Base-by-base conservation (phyloP, 2,329 filamentous ascomycete genomes). In the Simplicillium sp. region DNA sequence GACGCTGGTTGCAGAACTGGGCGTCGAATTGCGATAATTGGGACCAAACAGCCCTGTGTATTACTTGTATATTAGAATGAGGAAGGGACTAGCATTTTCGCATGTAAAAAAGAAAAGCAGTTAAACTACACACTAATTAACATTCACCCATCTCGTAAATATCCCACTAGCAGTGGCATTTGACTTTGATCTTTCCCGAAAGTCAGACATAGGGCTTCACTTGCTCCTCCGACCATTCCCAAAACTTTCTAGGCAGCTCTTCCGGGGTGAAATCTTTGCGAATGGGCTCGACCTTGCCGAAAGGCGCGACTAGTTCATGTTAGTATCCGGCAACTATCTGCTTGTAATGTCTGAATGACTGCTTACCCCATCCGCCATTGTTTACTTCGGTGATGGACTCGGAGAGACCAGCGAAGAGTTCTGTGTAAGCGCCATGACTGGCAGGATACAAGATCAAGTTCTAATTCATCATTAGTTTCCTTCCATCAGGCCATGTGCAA, bases 1-100 rank as follows among this genome's bases (percentile, higher is more conserved):
- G 46, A 72, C 75, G 48, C 64, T 97, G 47, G 80, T 85, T 3
- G 65, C 74, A 45, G 77, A 77, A 50, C 67, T 94, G 44, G 84
- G 84, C 1, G 87, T 97, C 15, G 84, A 94, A 62, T 49, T 63
- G 28, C 57, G 61, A 36, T 63, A 48, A 52, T 17, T 18, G 31
- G 34, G 34, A 33, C 5, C 20, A 15, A 31, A 32, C 11, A 20
- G 29, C 16, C 13, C 36, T 28, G 37, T 38, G 29, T 40, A 40
- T 25, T 40, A 32, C 25, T 37, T 13, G 31, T 34, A 20, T 34
- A 7, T 6, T 33, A 33, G 13, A 33, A 33, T 6, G 12, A 33
- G 12, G 12, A 33, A 33, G 7, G 15, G 12, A n/a, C 12, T 15
- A 33, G 31, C 31, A 33, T 13, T 33, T 15, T 13, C 12, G 31